These are phyloP conservation scores for Saccharomycopsis selenospora DNA, from an alignment of 805 yeast species.

Conservation along the genomic window DNA sequence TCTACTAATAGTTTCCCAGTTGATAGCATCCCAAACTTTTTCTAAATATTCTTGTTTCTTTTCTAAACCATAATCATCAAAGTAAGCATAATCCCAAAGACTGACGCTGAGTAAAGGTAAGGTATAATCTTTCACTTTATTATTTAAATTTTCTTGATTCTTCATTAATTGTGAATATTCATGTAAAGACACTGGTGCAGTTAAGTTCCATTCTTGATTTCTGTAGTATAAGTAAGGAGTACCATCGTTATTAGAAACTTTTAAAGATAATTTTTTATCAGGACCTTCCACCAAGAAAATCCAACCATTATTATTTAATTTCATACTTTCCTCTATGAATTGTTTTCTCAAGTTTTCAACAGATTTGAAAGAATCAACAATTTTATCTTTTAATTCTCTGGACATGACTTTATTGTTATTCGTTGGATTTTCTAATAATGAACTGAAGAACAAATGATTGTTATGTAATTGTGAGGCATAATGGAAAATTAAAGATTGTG, in stretches of 20 bases:
- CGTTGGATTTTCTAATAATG: constrained; percentile 32
- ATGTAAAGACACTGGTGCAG: constrained; percentile 55
- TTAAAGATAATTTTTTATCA: constrained; percentile 48
- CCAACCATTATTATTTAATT: constrained; percentile 65
- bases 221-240: constrained; percentile 66
- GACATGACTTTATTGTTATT: constrained; percentile 29
- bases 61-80: constrained; percentile 73
- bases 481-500: constrained; percentile 68
- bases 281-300: constrained; percentile 59
- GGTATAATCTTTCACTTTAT: constrained; percentile 49
- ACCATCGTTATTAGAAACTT: constrained; percentile 64
- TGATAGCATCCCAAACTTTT: constrained; percentile 68
- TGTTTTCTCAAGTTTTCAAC: constrained; percentile 46
- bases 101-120: constrained; percentile 73
- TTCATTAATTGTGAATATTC: constrained; percentile 40
- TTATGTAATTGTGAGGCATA: constrained; percentile 87
- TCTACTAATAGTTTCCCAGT: constrained; percentile 69
- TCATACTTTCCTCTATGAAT: constrained; percentile 39
- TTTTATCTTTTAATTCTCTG: constrained; percentile 30
- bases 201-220: constrained; percentile 69
- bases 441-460: constrained; percentile 76
- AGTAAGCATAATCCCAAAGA: constrained; percentile 86
- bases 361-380: constrained; percentile 34
- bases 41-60: constrained; percentile 58
- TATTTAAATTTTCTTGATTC: constrained; percentile 30